These are phyloP conservation scores for Chlamydomonas schloesseri DNA, from an alignment of 139 green algal species.

Conservation along the genomic window DNA sequence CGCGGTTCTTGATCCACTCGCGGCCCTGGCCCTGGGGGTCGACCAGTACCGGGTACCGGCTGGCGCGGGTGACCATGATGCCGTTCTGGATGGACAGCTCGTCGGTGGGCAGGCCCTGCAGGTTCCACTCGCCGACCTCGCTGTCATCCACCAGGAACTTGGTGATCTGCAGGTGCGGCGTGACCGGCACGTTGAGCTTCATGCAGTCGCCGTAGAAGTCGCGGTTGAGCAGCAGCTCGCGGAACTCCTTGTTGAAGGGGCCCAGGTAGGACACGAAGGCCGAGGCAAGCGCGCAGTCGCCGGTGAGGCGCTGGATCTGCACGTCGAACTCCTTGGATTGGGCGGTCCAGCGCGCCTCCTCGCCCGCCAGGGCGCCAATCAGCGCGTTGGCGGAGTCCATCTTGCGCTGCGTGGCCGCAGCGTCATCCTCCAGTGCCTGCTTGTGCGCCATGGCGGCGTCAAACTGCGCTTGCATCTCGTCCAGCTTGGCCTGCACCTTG, in stretches of 20 bases:
- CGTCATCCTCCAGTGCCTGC: conserved; percentile 92
- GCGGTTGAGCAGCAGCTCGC: conserved; percentile 86
- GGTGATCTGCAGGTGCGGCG: conserved; percentile 81
- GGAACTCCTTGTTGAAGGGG: conserved; percentile 96
- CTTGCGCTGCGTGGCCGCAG: conserved; percentile 84
- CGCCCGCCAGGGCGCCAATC: conserved; percentile 88
- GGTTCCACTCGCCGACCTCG: conserved; percentile 92
- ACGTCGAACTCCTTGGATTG: conserved; percentile 90
- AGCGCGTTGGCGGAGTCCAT: conserved; percentile 94
- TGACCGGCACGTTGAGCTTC: conserved; percentile 81
- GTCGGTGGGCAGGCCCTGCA: conserved; percentile 93
- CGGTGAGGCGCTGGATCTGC: conserved; percentile 87
- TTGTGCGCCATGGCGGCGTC: conserved; percentile 94
- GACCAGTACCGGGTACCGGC: conserved; percentile 90
- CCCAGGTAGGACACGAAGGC: conserved; percentile 94
- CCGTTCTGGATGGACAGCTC: conserved; percentile 96
- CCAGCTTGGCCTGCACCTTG: conserved; percentile 90
- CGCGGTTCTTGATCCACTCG: conserved; percentile 89
- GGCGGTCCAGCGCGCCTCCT: conserved; percentile 92
- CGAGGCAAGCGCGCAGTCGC: conserved; percentile 87
- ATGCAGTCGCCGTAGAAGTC: conserved; percentile 88
- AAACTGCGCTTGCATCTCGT: conserved; percentile 95
- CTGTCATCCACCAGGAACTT: conserved; percentile 94
- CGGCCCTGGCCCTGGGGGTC: conserved; percentile 90
- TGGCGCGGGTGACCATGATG: conserved; percentile 92